Evolutionary conservation across 2,329 filamentous ascomycete species (phyloP).

Genomic region (Cercospora zeae-maydis): DNA sequence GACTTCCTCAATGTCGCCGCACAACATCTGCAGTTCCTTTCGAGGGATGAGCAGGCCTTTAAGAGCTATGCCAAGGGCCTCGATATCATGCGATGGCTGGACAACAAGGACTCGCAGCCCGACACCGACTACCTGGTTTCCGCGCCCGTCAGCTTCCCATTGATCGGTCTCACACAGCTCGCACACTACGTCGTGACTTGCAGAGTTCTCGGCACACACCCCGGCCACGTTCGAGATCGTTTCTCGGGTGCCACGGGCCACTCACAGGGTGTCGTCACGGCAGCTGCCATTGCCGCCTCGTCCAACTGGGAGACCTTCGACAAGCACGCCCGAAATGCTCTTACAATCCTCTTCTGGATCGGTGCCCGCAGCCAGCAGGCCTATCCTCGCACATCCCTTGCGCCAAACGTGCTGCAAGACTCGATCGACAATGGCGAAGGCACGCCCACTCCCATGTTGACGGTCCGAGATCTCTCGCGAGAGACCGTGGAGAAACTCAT

Average conservation of each 20-base stretch:
- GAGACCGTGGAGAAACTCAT: constrained; percentile 93
- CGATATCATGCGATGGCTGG: constrained; percentile 90
- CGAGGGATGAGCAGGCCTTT: constrained; percentile 77
- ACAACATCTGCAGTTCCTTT: constrained; percentile 79
- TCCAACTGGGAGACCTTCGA: constrained; percentile 92
- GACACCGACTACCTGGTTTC: constrained; percentile 93
- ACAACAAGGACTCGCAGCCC: constrained; percentile 81
- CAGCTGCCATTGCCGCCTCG: constrained; percentile 83
- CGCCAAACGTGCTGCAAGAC: constrained; percentile 85
- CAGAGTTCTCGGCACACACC: constrained; percentile 83
- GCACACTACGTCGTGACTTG: constrained; percentile 94
- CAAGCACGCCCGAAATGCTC: constrained; percentile 70
- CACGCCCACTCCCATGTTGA: constrained; percentile 94
- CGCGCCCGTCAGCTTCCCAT: constrained; percentile 88
- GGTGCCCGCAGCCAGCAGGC: constrained; percentile 95
- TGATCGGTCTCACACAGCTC: constrained; percentile 94
- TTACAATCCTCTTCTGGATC: constrained; percentile 98
- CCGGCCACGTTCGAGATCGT: constrained; percentile 79
- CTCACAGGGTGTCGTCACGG: constrained; percentile 93
- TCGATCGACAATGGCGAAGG: constrained; percentile 93
- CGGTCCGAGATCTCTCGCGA: constrained; percentile 86
- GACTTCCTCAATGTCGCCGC: constrained; percentile 79
- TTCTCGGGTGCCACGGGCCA: constrained; percentile 90
- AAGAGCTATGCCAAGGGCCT: constrained; percentile 98
- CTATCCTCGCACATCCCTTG: constrained; percentile 90